A percentile compares a stretch with the other conserved stretches of the same genome.
Evolutionary conservation across 441 rosid genomes (phyloP).

Genomic region (Cnidoscolus chayamansa): DNA sequence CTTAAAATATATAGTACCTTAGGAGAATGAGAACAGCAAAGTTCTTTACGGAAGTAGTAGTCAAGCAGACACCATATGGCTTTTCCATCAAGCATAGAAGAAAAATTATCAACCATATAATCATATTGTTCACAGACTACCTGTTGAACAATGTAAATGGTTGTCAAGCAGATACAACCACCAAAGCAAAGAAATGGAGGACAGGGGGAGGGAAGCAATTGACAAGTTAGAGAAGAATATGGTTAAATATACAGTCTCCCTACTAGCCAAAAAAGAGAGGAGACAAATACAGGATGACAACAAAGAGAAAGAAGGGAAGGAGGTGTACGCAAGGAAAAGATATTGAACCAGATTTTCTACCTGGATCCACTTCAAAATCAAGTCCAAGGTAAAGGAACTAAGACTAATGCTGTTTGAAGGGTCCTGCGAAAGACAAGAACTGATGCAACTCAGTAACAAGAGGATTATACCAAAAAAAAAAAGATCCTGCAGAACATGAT

Average conservation of each 20-base stretch:
- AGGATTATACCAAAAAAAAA: not conserved
- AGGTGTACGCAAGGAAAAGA: not conserved
- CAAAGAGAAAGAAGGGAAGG: not conserved
- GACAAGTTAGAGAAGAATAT: not conserved
- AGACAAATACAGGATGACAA: conserved; percentile 5
- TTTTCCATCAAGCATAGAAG: conserved; percentile 76
- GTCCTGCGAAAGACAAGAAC: conserved; percentile 39
- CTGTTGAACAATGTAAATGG: conserved; percentile 39
- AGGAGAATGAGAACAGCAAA: conserved; percentile 54
- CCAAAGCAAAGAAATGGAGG: not conserved
- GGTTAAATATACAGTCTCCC: not conserved
- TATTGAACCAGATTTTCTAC: conserved; percentile 28
- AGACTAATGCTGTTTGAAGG: conserved; percentile 23
- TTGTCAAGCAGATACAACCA: conserved; percentile 4
- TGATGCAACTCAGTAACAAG: not conserved
- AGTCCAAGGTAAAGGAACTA: conserved; percentile 46
- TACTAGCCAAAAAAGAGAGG: not conserved
- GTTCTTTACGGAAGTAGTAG: conserved; percentile 77
- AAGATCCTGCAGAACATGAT: not conserved
- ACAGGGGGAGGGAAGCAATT: not conserved
- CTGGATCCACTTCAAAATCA: conserved; percentile 84
- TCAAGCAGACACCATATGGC: conserved; percentile 96
- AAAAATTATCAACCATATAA: conserved; percentile 43
- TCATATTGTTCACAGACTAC: conserved; percentile 61
- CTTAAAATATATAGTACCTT: conserved; percentile 36